phyloP scores from a whole-genome alignment of 1,284 basidiomycete species.

The Pascua guehoae region DNA sequence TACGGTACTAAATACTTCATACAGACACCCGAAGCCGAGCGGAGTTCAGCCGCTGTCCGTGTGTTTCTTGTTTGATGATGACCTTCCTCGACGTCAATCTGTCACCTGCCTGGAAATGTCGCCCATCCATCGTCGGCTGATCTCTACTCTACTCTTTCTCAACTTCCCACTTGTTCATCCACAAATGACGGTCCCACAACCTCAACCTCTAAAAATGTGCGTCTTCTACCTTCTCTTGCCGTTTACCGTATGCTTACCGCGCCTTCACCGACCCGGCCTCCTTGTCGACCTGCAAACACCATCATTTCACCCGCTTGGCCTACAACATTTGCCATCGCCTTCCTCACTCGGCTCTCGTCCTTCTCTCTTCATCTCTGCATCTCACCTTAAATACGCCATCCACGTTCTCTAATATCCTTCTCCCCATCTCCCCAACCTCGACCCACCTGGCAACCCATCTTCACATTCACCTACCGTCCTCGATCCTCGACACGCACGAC shows the following conservation, averaged over 20 bases:
- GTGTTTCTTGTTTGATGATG: slow-evolving; percentile 1
- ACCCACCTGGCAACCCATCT: neutral
- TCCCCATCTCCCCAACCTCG: neutral
- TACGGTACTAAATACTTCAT: too few relatives aligned
- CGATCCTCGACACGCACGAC: too few relatives aligned
- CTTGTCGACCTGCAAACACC: too few relatives aligned
- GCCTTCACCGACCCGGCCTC: neutral
- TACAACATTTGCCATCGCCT: too few relatives aligned
- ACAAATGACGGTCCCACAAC: slow-evolving; percentile 7
- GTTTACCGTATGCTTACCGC: neutral
- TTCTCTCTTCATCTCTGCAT: neutral
- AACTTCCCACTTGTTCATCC: neutral
- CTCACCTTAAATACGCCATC: neutral
- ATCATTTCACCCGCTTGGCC: too few relatives aligned
- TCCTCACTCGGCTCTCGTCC: too few relatives aligned
- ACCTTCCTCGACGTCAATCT: neutral
- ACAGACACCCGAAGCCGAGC: neutral
- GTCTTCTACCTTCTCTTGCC: neutral
- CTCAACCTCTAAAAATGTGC: slow-evolving; percentile 13
- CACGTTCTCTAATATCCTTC: neutral
- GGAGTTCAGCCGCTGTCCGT: neutral
- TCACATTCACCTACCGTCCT: neutral
- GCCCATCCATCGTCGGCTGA: too few relatives aligned
- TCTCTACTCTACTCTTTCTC: too few relatives aligned
- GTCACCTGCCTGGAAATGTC: neutral